These are phyloP conservation scores for Vachellia pachyceras DNA, from an alignment of 306 rosid genomes.

Conservation along the genomic window DNA sequence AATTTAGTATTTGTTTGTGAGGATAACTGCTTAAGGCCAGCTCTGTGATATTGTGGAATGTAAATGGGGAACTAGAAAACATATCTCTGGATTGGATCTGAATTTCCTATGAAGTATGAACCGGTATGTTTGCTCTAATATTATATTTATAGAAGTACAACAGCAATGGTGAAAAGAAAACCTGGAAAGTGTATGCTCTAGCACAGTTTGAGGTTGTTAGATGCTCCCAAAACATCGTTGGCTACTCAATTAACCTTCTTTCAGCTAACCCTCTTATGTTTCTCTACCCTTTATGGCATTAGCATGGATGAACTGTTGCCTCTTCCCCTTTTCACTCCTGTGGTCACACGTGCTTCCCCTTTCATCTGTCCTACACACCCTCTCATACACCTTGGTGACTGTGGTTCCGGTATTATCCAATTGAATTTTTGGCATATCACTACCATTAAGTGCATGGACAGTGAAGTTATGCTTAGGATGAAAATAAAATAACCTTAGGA, in stretches of 20 bases:
- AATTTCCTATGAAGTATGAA: not conserved
- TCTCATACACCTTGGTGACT: not conserved
- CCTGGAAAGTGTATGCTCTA: not conserved
- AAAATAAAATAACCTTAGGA: not conserved
- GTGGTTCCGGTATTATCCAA: not conserved
- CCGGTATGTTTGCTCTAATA: not conserved
- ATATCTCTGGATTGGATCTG: not conserved
- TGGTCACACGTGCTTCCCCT: not conserved
- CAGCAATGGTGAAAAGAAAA: not conserved
- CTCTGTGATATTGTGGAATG: not conserved
- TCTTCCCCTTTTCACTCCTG: not conserved
- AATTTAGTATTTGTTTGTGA: conserved; percentile 18
- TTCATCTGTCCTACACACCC: not conserved
- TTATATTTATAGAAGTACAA: not conserved
- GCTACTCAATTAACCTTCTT: not conserved
- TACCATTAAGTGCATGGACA: not conserved
- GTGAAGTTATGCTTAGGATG: conserved; percentile 16
- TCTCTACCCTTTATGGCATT: not conserved
- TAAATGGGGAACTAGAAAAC: not conserved
- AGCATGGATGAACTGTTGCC: not conserved
- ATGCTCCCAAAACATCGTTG: not conserved
- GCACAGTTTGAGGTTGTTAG: not conserved
- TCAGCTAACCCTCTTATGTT: not conserved
- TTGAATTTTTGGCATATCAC: not conserved
- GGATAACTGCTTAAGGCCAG: not conserved